A percentile compares a stretch with the other conserved stretches of the same genome.
Evolutionary conservation across 2,329 filamentous ascomycete species (phyloP).

Genomic region (Epichloe bromicola): DNA sequence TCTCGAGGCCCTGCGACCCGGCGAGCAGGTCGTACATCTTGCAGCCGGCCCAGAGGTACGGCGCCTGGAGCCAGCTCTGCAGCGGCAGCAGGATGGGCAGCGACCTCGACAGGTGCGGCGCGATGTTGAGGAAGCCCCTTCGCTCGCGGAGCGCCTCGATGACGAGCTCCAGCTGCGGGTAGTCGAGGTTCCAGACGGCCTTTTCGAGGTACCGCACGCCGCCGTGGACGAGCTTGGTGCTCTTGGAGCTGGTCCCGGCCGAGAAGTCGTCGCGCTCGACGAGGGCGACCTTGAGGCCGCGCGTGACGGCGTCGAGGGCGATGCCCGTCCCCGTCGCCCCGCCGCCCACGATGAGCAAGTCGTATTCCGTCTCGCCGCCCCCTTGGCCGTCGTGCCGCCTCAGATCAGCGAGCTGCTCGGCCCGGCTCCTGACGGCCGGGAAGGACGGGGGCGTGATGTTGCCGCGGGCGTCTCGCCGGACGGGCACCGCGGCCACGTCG

Average conservation of each 20-base stretch:
- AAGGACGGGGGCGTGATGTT: conserved; percentile 27
- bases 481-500: conserved; percentile 20
- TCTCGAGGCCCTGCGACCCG: conserved; percentile 70
- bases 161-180: conserved; percentile 69
- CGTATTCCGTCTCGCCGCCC: conserved; percentile 38
- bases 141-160: conserved; percentile 72
- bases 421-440: conserved; percentile 20
- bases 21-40: conserved; percentile 75
- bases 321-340: conserved; percentile 72
- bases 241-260: conserved; percentile 72
- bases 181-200: conserved; percentile 74
- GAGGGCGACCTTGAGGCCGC: conserved; percentile 66
- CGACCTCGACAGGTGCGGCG: conserved; percentile 68
- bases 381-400: conserved; percentile 18
- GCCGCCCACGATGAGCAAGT: conserved; percentile 66
- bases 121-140: conserved; percentile 72
- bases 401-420: conserved; percentile 28
- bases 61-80: conserved; percentile 72
- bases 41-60: conserved; percentile 57
- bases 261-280: conserved; percentile 78
- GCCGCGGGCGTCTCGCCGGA: conserved; percentile 23
- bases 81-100: conserved; percentile 75
- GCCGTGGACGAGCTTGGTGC: conserved; percentile 76
- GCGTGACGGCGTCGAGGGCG: conserved; percentile 66
- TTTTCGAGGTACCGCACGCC: conserved; percentile 79